These are phyloP conservation scores for Castanea mollissima DNA, from an alignment of 306 rosid species.

Conservation along the genomic window DNA sequence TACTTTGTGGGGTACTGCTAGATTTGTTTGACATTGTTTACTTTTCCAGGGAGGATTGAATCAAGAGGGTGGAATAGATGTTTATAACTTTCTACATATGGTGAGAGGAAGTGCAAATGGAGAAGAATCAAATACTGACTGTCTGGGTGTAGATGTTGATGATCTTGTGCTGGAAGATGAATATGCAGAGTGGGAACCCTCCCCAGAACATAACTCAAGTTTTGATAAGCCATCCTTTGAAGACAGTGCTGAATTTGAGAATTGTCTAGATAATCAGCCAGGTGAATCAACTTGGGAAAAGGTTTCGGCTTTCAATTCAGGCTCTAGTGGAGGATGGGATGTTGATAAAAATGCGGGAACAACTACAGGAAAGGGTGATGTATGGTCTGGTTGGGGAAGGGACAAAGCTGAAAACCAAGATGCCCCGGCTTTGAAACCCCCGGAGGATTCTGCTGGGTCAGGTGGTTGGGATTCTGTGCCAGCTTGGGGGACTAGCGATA, in stretches of 20 bases:
- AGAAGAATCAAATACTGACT: conserved; percentile 56
- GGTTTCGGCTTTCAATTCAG: conserved; percentile 15
- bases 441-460: too few species aligned
- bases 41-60: conserved; percentile 50
- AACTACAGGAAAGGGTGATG: conserved; percentile 9
- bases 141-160: conserved; percentile 78
- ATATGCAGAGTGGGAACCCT: conserved; percentile 38
- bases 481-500: too few species aligned
- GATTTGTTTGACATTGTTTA: conserved; percentile 17
- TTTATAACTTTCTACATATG: conserved; percentile 67
- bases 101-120: conserved; percentile 45
- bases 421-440: too few species aligned
- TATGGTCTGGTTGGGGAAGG: conserved; percentile 23
- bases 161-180: conserved; percentile 58
- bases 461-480: too few species aligned
- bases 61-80: conserved; percentile 64
- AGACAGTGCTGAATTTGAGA: conserved; percentile 44
- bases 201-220: conserved; percentile 56
- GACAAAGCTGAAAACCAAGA: too few species aligned
- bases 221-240: conserved; percentile 72
- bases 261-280: conserved; percentile 20
- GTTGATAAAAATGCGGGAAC: too few species aligned
- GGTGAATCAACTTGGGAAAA: conserved; percentile 37
- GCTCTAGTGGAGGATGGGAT: conserved; percentile 12
- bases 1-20: conserved; percentile 1